A percentile compares a stretch with the other conserved stretches of the same genome.
These are phyloP conservation scores for Coemansia sp. DNA, from an alignment of 192 early-diverging fungal genomes.

Conservation along the genomic window DNA sequence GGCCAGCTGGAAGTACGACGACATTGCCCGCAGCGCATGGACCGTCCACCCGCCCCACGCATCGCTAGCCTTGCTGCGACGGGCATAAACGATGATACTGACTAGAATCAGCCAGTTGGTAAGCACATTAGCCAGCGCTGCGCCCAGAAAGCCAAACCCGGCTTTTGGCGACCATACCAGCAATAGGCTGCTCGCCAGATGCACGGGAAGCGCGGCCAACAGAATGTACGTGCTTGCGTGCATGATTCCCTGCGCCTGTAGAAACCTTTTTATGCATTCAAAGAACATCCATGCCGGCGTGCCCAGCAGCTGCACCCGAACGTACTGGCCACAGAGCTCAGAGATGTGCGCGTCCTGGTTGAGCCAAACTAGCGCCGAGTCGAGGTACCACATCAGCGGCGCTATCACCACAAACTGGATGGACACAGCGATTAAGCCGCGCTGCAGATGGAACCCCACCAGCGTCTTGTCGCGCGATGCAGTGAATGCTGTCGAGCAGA, in stretches of 20 bases:
- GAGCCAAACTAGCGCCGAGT: conserved; percentile 64
- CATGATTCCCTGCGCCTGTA: conserved; percentile 94
- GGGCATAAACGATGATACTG: conserved; percentile 64
- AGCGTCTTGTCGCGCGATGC: conserved; percentile 64
- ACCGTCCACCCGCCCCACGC: conserved; percentile 75
- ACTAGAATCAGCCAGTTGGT: conserved; percentile 76
- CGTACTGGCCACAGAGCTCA: conserved; percentile 66
- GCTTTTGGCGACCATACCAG: conserved; percentile 77
- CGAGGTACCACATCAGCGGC: conserved; percentile 71
- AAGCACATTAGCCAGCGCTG: conserved; percentile 77
- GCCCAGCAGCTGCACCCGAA: conserved; percentile 70
- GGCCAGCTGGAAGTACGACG: conserved; percentile 64
- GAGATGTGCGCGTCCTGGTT: conserved; percentile 79
- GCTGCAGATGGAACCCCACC: conserved; percentile 77
- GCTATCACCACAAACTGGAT: conserved; percentile 72
- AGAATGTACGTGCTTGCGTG: conserved; percentile 76
- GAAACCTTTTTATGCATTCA: conserved; percentile 84
- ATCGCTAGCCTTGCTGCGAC: conserved; percentile 56
- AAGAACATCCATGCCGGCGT: conserved; percentile 76
- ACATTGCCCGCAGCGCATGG: conserved; percentile 39
- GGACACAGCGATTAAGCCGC: conserved; percentile 76
- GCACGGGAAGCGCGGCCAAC: conserved; percentile 69
- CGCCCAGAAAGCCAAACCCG: conserved; percentile 79
- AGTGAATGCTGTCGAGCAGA: conserved; percentile 74
- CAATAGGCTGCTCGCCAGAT: conserved; percentile 72